Evolutionary conservation across 225 moss, liverwort and hornwort species (phyloP), one percentile per base, ranked within the genome.

Genomic region (Pleurozium schreberi): DNA sequence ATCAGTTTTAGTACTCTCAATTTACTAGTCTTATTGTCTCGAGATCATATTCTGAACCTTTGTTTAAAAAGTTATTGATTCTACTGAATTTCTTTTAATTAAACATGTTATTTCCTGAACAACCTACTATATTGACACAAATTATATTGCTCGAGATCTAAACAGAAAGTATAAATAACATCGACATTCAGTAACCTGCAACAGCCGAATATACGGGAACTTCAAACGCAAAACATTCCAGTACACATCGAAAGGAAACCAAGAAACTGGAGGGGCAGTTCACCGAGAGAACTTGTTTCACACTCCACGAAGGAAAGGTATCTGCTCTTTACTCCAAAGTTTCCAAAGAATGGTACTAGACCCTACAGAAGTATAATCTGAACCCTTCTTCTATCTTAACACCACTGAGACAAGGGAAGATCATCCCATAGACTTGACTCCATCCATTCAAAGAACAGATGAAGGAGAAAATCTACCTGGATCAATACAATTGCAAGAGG

Each of bases 271-370:
- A 61, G 33, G 70, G n/a, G 70, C 77, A 73, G 34, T 49, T 63
- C 25, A 87, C 45, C 31, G 36, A 28, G 73, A 87, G 65, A 66
- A 59, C 57, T 83, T 59, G 38, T 83, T 87, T 87, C 82, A 92
- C 87, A 87, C 61, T 86, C 89, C 89, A 91, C 82, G 69, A 88
- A 93, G 89, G 88, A 88, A 91, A 93, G 52, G 81, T 88, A 92
- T 89, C 89, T 87, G 94, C 89, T 87, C 89, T 94, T 94, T 94
- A 94, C 92, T 92, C 92, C 94, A 92, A 91, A 91, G 90, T 92
- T 92, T 92, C 91, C 92, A 92, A 92, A 94, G 94, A 94, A 94
- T 94, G 92, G 93, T 89, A 92, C 91, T 93, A 90, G 92, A 92
- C 93, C 92, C 92, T 90, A 92, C 91, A 92, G 16, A 93, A 90